phyloP scores from a whole-genome alignment of 2,329 filamentous ascomycete species.

The Coleophoma eucalyptorum region DNA sequence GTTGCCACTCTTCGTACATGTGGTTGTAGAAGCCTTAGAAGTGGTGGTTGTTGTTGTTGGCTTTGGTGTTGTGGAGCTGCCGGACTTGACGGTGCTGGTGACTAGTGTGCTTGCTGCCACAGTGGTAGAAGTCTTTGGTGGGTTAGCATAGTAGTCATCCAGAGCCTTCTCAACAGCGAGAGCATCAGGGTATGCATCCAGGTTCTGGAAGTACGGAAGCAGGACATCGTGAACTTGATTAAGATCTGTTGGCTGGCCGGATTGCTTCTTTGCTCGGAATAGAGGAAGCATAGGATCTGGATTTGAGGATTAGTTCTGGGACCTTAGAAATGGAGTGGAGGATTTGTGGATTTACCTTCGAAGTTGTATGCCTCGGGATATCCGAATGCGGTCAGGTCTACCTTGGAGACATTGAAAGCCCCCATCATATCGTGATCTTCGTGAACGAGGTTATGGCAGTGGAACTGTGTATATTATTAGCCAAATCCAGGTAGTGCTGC shows the following conservation, averaged over 20 bases:
- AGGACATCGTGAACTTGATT: slow-evolving; percentile 6
- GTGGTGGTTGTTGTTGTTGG: no score
- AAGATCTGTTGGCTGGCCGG: slow-evolving; percentile 10
- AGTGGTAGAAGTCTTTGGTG: not conserved
- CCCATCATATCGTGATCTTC: slow-evolving; percentile 29
- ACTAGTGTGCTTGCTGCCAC: not conserved
- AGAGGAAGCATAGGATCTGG: slow-evolving; percentile 16
- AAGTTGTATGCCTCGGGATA: slow-evolving; percentile 17
- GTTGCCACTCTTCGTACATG: no score
- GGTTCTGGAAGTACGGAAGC: slow-evolving; percentile 14
- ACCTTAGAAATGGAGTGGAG: no score
- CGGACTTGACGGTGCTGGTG: not conserved
- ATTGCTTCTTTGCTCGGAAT: slow-evolving; percentile 17
- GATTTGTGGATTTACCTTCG: not conserved
- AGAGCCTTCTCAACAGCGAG: slow-evolving; percentile 8
- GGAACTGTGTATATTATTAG: slow-evolving; percentile 26
- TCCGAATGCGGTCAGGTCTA: slow-evolving; percentile 9
- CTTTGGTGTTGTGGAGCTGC: not conserved
- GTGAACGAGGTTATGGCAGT: slow-evolving; percentile 28
- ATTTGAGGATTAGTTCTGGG: no score
- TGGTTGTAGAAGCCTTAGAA: no score
- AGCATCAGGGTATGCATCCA: slow-evolving; percentile 19
- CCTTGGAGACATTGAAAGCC: slow-evolving; percentile 19
- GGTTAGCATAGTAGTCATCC: slow-evolving; percentile 8
- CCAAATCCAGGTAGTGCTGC: not conserved